phyloP scores from a whole-genome alignment of 2,329 filamentous ascomycete genomes.

The Trichoderma hamatum region DNA sequence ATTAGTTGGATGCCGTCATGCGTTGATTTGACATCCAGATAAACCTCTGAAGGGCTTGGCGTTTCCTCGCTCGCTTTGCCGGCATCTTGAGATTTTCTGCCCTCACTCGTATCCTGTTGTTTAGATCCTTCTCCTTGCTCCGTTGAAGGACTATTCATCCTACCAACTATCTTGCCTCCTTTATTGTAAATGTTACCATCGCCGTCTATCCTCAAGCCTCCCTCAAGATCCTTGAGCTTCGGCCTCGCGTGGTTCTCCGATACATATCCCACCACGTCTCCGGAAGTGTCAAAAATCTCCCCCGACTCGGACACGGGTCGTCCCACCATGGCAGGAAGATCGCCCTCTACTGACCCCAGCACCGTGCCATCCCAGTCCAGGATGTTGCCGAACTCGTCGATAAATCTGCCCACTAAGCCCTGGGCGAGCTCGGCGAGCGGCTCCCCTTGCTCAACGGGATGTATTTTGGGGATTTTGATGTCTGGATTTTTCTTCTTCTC shows the following conservation, averaged over 20 bases:
- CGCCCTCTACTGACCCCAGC: conserved; percentile 56
- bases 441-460: conserved; percentile 43
- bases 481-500: not conserved
- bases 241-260: conserved; percentile 57
- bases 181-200: conserved; percentile 61
- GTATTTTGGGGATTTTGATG: conserved; percentile 47
- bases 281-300: conserved; percentile 71
- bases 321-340: conserved; percentile 59
- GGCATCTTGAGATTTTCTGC: conserved; percentile 34
- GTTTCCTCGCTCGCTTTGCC: conserved; percentile 40
- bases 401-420: conserved; percentile 51
- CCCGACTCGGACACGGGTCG: conserved; percentile 50
- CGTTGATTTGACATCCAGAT: conserved; percentile 60
- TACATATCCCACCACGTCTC: conserved; percentile 77
- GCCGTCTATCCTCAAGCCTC: conserved; percentile 58
- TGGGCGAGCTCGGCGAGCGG: conserved; percentile 41
- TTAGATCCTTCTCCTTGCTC: not conserved
- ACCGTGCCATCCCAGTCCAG: conserved; percentile 54
- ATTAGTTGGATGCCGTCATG: conserved; percentile 60
- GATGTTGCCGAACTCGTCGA: conserved; percentile 60
- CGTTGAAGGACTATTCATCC: conserved; percentile 51
- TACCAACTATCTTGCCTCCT: conserved; percentile 62
- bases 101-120: not conserved
- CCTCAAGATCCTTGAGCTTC: conserved; percentile 54
- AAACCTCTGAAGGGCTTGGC: conserved; percentile 56